Conservation (phyloP, 345 rosid genomes). For the Eucalyptus pauciflora region DNA sequence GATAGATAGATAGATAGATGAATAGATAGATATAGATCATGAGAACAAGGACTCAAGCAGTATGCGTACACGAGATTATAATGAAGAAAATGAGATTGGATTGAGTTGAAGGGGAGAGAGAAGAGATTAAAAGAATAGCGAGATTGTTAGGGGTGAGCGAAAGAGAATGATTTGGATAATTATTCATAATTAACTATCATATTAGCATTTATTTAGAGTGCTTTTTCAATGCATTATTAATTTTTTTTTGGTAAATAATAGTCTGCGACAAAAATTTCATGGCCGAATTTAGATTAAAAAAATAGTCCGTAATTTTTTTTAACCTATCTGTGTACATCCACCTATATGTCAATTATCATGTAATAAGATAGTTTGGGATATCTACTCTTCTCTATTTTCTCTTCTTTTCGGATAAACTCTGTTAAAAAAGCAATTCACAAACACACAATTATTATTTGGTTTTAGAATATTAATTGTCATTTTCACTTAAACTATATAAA, state of each 20-base stretch:
- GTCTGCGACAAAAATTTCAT: fast-evolving
- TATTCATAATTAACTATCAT: background rate
- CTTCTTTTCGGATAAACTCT: background rate
- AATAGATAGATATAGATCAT: background rate
- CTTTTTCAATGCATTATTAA: background rate
- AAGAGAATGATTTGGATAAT: background rate
- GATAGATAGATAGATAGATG: background rate
- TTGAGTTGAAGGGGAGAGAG: background rate
- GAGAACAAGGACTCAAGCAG: background rate
- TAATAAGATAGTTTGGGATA: background rate
- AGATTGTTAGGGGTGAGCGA: background rate
- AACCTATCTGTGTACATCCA: background rate
- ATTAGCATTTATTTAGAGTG: background rate
- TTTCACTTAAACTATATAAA: background rate
- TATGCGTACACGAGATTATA: background rate
- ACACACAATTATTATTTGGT: background rate
- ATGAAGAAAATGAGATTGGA: background rate
- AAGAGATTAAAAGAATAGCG: background rate
- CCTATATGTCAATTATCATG: background rate
- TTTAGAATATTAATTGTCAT: background rate
- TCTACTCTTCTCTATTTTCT: background rate
- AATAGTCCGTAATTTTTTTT: background rate
- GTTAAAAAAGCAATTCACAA: background rate
- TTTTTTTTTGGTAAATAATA: background rate
- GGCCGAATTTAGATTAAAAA: background rate